Evolutionary conservation across 2,329 filamentous ascomycete species (phyloP).

Genomic region (Fusarium miscanthi): DNA sequence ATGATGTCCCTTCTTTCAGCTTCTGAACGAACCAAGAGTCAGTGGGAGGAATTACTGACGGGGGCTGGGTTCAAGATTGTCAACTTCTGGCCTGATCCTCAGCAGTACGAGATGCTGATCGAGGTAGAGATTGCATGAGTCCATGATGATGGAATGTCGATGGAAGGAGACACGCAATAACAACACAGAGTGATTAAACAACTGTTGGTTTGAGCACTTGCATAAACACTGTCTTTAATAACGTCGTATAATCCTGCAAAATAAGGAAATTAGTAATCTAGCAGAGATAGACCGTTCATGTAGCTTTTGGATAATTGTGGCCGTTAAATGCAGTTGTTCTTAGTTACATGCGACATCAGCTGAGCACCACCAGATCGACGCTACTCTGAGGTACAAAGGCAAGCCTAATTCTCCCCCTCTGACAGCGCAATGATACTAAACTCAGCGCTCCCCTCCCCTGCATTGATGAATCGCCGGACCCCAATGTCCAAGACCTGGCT

Average conservation of each 20-base stretch:
- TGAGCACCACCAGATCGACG: no score
- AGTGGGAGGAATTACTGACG: conserved; percentile 26
- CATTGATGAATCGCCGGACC: accelerated
- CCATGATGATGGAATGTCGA: no score
- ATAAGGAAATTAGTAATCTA: no score
- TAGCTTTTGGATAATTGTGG: no score
- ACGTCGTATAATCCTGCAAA: no score
- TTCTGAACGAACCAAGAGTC: conserved; percentile 30
- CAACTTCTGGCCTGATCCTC: conserved; percentile 34
- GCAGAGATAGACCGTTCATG: no score
- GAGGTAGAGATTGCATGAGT: conserved; percentile 23
- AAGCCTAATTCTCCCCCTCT: accelerated
- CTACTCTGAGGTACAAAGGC: no score
- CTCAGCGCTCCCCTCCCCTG: not conserved
- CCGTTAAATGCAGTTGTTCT: no score
- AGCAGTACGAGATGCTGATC: conserved; percentile 42
- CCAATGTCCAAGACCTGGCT: not conserved
- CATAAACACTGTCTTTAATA: no score
- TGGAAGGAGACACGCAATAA: no score
- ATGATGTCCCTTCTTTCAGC: conserved; percentile 45
- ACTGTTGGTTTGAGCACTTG: not conserved
- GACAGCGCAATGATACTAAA: not conserved
- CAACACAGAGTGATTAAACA: no score
- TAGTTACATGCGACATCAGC: no score
- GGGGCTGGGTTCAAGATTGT: conserved; percentile 24